Base-by-base conservation (phyloP, 2,329 filamentous ascomycete genomes). In the Fusarium tjaetaba region DNA sequence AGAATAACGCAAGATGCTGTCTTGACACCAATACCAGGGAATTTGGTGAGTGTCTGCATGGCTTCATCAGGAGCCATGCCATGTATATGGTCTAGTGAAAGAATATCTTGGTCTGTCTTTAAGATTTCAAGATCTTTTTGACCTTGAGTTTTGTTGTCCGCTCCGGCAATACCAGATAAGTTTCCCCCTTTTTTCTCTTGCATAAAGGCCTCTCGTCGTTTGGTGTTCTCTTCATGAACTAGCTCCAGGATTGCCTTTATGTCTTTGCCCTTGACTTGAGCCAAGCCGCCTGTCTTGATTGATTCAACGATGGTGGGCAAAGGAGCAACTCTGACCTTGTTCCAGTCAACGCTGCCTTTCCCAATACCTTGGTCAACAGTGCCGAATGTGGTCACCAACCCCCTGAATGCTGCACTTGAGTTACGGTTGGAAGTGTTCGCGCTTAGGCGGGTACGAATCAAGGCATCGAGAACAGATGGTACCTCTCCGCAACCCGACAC, bases 271-370 rank as follows among this genome's bases (percentile, higher is more conserved):
- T 78, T 78, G 34, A 74, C 72, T 46, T 77, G 74, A 30, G 76
- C 76, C 43, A 78, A 48, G 10, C 76, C 76, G 3, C 90, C 90
- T 71, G 92, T 91, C 16, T 84, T 83, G 20, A 94, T 87, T 0
- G 91, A 88, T 9, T 85, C 80, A 2, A 85, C 83, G 1, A 93
- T 85, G 26, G 93, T 92, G 8, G 79, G 71, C 32, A 78, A 58
- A 5, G 76, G 70, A 20, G 76, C 76, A 15, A 45, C 56, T 46
- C 76, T 76, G 20, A 78, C 76, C 20, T 71, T 77, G 41, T 78
- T 73, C 76, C 76, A 78, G 38, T 78, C 69, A 32, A 78, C 76
- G 36, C 76, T 78, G 14, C 76, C 76, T 46, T 78, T 69, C 18
- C 76, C 76, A 43, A 78, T 75, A 5, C 76, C 76, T 28, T 76